phyloP scores from a whole-genome alignment of 768 basidiomycete species.

The Boletus bicolor region DNA sequence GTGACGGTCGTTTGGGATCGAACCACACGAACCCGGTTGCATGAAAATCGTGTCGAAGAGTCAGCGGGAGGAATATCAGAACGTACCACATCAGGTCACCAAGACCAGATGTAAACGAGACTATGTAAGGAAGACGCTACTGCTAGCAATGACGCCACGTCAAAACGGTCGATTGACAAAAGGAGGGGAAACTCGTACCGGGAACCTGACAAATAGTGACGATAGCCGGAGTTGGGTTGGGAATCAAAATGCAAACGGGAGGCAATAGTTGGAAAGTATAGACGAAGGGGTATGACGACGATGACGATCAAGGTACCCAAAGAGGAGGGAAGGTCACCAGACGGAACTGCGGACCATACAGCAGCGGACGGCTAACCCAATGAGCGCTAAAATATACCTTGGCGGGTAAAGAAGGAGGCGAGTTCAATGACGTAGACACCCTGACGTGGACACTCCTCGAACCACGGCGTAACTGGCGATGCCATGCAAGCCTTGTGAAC shows the following conservation, averaged over 20 bases:
- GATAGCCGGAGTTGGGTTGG: constrained; percentile 8
- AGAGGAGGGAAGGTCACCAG: not conserved
- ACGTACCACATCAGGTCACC: constrained; percentile 3
- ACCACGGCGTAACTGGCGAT: not conserved
- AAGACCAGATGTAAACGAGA: not conserved
- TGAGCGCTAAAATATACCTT: not conserved
- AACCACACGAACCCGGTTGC: no score
- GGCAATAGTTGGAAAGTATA: constrained; percentile 11
- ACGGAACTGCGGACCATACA: not conserved
- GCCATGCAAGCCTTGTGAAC: not conserved
- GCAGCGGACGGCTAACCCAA: no score
- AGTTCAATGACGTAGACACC: not conserved
- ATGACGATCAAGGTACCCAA: not conserved
- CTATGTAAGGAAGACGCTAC: not conserved
- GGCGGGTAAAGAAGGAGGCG: not conserved
- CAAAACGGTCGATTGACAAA: not conserved
- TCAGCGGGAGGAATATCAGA: not conserved
- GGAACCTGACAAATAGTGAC: not conserved
- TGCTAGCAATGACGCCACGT: not conserved
- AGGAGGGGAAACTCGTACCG: not conserved
- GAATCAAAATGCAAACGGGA: constrained; percentile 6
- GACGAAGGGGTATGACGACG: not conserved
- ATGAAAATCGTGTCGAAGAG: not conserved
- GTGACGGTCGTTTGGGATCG: no score
- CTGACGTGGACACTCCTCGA: not conserved